Evolutionary conservation across 2,329 filamentous ascomycete species (phyloP), one percentile per base, ranked within the genome.

Genomic region (Alternaria sp.): DNA sequence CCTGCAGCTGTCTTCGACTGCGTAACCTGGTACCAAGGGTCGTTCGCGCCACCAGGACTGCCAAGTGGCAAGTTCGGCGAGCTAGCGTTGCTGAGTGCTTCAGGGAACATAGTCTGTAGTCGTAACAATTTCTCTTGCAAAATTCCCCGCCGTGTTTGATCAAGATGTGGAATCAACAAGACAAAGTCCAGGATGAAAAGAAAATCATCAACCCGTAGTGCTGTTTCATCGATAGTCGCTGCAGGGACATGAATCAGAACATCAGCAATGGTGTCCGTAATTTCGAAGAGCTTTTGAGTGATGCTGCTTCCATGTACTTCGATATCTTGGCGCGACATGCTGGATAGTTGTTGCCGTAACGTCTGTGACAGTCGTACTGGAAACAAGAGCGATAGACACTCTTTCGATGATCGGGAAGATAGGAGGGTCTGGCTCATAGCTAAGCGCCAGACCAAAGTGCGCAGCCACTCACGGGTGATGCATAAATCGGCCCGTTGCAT

Each of bases 221-320:
- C 76, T 2, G 81, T 82, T 30, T 85, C 84, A 40, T 83, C 79
- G 4, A 82, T 72, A 0, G 81, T 80, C 0, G 79, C 80, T 7
- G 81, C 79, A 0, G 84, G 83, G 14, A 87, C 76, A 45, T 85
- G 83, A 22, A 87, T 80, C 2, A 85, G 75, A 14, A 88, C 86
- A 64, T 88, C 86, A 9, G 85, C 85, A 46, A 88, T 85, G 2
- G 85, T 87, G 69, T 85, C 86, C 0, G 85, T 85, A 62, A 88
- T 86, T 67, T 88, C 86, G 57, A 88, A 86, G 5, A 88, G 78
- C 69, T 88, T 88, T 62, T 86, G 83, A 54, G 87, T 77, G 56
- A 88, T 85, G 22, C 84, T 84, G 38, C 81, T 84, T 8, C 86
- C 86, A 65, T 88, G 85, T 5, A 85, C 83, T 28, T 82, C 82